Evolutionary conservation across 495 filamentous ascomycete species (phyloP), one percentile per base, ranked within the genome.

Genomic region (Margaritispora aquatica): DNA sequence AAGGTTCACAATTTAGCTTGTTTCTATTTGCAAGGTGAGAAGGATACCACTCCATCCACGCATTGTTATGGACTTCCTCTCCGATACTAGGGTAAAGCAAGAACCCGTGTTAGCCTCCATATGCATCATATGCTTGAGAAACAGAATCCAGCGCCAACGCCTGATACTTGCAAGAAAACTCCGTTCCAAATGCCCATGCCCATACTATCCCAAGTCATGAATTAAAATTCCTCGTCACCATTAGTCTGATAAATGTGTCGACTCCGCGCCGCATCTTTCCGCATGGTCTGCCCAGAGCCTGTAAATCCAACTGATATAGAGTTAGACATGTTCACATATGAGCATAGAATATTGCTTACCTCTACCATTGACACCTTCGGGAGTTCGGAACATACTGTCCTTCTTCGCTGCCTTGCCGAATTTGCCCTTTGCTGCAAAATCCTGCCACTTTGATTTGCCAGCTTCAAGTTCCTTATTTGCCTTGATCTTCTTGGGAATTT

Each of bases 331-430:
- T 31, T 58, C 20, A 47, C 13, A 17, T 9, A 38, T 13, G 26
- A 52, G n/a, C n/a, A n/a, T n/a, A 36, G 19, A 17, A 17, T 55
- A n/a, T 57, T 26, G 62, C 73, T 58, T 75, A 96, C 92, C 92
- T 86, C 90, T 80, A 49, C 89, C 91, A 63, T 90, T 82, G 13
- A 93, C 78, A 47, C 89, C 87, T 24, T 95, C 90, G 0, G 88
- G 89, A 1, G 92, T 96, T 24, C 95, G 83, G 66, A 98, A 98
- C 94, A 97, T 96, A 75, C 89, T 95, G 17, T 97, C 92, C 77
- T 96, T 96, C 74, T 89, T 91, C 9, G 71, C 69, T n/a, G 74
- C 63, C 71, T 89, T 91, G 49, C 84, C 88, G 38, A 84, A 75
- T 68, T 90, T 91, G 20, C 88, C 87, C 74, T 92, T 96, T 63